Percentiles rank a stretch among this genome's conserved stretches.
These are phyloP conservation scores for Puccinellia tenuiflora DNA, from an alignment of 176 grass and related monocot species.

Conservation along the genomic window DNA sequence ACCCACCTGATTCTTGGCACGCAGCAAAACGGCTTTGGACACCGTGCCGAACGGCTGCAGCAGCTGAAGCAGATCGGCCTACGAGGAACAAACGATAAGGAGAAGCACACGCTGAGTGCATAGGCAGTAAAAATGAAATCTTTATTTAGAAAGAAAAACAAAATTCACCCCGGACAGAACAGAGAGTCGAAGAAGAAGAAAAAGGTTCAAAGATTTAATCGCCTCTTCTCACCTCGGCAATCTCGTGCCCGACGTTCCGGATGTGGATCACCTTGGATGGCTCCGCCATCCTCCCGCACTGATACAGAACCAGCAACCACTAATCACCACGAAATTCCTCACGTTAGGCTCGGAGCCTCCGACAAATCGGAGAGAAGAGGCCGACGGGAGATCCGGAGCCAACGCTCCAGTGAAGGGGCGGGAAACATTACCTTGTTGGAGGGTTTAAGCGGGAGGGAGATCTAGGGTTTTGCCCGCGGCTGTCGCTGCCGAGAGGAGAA, in stretches of 20 bases:
- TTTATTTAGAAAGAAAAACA: neutral
- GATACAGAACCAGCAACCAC: neutral
- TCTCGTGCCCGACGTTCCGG: slow-evolving; percentile 93
- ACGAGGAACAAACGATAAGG: neutral
- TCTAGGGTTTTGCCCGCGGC: slow-evolving; percentile 32
- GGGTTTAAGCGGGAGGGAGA: slow-evolving; percentile 23
- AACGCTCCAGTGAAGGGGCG: neutral
- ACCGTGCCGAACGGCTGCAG: slow-evolving; percentile 76
- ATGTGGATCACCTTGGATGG: slow-evolving; percentile 98
- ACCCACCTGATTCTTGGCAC: slow-evolving; percentile 85
- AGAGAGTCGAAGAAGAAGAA: neutral
- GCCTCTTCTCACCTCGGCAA: slow-evolving; percentile 58
- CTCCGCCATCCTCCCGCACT: slow-evolving; percentile 66
- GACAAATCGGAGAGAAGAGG: neutral
- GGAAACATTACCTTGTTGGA: slow-evolving; percentile 8
- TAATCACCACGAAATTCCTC: neutral
- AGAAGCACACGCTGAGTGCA: neutral
- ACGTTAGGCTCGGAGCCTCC: neutral
- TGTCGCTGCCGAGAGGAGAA: neutral
- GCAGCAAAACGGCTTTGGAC: slow-evolving; percentile 81
- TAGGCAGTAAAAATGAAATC: neutral
- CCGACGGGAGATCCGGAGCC: neutral
- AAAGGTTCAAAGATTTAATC: slow-evolving; percentile 11
- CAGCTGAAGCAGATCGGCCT: slow-evolving; percentile 90
- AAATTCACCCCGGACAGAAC: neutral